Base-by-base conservation (phyloP, 2,329 filamentous ascomycete species). In the Uncinocarpus reesii region DNA sequence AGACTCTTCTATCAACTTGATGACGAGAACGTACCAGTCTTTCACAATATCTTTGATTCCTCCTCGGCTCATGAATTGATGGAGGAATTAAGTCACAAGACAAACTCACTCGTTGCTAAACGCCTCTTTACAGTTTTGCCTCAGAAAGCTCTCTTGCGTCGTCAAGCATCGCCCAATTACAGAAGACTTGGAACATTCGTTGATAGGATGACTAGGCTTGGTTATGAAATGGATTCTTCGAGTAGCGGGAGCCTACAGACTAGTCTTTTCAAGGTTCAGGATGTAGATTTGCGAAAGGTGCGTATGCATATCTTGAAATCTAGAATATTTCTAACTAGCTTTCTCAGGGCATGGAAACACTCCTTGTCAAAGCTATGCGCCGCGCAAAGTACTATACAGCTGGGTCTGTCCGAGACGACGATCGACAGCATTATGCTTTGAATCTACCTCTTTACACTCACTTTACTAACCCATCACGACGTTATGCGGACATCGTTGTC, bases 401-500 rank as follows among this genome's bases (percentile, higher is more conserved):
- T 47, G 80, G 85, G 62, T 93, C 87, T 73, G 80, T 84, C 28
- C 70, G 79, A 35, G 82, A 85, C 66, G 83, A 86, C 53, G 74
- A 89, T 55, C 83, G 85, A 70, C 79, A 84, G 52, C 90, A 98
- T 69, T 98, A 93, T 66, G 83, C 87, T 11, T 75, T 96, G 45
- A 98, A 98, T 69, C 71, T 95, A 48, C 88, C 90, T 0, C 70
- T 95, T 10, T 98, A 95, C 74, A 96, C 92, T 58, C 92, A 98
- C 66, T 96, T 96, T 70, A 96, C 90, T 31, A 90, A 87, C 65
- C 92, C 92, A 1, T 93, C 87, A 16, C 84, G 92, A 47, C 87
- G 92, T 52, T 98, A 96, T 65, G 86, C 89, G 20, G 92, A 98
- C 64, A 83, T 98, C 52, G 75, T 96, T 58, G 92, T 95, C 28